Evolutionary conservation across 2,329 filamentous ascomycete genomes (phyloP).

Genomic region (Neurospora sp.): DNA sequence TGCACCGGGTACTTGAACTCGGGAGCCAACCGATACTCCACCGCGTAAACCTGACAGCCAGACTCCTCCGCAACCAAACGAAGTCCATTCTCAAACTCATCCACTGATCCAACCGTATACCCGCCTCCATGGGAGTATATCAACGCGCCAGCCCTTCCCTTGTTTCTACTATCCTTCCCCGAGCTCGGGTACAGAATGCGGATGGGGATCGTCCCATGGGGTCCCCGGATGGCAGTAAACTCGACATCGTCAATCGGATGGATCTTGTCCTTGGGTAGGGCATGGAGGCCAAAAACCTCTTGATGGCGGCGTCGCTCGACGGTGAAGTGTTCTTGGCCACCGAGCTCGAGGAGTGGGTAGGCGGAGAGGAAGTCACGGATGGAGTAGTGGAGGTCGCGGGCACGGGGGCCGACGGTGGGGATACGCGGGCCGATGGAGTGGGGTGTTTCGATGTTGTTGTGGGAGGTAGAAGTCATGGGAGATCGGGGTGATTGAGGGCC

Average conservation of each 20-base stretch:
- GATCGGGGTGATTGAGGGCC: background rate
- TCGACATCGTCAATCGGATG: conserved; percentile 7
- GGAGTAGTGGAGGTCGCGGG: conserved; percentile 3
- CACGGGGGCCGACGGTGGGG: conserved; percentile 4
- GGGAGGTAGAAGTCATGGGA: background rate
- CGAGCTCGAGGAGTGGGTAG: conserved; percentile 9
- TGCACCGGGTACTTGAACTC: conserved; percentile 9
- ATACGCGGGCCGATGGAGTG: background rate
- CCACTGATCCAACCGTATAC: conserved; percentile 5
- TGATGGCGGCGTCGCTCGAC: conserved; percentile 6
- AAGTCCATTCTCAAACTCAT: conserved; percentile 11
- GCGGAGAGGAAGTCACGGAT: conserved; percentile 7
- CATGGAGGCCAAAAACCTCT: conserved; percentile 6
- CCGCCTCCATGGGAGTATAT: conserved; percentile 11
- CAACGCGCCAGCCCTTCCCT: conserved; percentile 4
- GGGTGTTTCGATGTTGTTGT: background rate
- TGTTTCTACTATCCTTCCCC: background rate
- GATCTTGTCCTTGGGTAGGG: background rate
- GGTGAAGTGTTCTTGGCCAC: conserved; percentile 2
- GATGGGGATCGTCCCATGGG: conserved; percentile 9
- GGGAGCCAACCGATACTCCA: conserved; percentile 7
- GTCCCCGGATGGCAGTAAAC: conserved; percentile 9
- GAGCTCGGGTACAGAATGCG: background rate
- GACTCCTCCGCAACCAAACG: conserved; percentile 9
- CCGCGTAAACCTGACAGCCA: conserved; percentile 5